Evolutionary conservation across 2,329 filamentous ascomycete species (phyloP).

Genomic region (Alternaria sp.): DNA sequence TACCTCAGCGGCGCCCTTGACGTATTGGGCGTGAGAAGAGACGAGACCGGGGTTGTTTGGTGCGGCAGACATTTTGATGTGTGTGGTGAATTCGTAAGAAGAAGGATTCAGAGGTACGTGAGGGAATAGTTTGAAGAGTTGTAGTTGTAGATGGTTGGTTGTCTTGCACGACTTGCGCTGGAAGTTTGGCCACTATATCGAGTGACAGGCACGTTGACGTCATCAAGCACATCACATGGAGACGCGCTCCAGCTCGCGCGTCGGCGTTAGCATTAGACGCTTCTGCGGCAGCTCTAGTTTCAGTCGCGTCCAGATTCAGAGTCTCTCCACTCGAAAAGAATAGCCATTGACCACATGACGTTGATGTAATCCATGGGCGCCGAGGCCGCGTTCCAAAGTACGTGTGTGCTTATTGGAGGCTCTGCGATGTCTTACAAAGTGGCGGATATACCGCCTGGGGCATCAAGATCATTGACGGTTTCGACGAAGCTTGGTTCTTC

Average conservation of each 20-base stretch:
- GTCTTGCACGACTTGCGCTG: not conserved
- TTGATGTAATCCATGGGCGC: not conserved
- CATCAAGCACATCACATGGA: constrained; percentile 12
- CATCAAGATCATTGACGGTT: not conserved
- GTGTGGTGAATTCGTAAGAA: not conserved
- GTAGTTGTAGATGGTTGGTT: not conserved
- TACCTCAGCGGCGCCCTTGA: constrained; percentile 72
- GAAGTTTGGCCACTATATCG: constrained; percentile 4
- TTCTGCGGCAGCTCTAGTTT: not conserved
- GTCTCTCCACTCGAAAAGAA: not conserved
- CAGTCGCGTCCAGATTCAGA: not conserved
- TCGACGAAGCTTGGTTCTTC: not conserved
- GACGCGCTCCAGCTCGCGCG: constrained; percentile 6
- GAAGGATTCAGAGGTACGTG: not conserved
- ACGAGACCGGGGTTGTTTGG: constrained; percentile 64
- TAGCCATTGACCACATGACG: not conserved
- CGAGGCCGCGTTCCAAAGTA: not conserved
- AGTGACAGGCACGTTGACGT: constrained; percentile 9
- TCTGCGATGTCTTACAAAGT: not conserved
- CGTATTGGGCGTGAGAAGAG: constrained; percentile 69
- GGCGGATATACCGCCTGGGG: not conserved
- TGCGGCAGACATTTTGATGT: constrained; percentile 32
- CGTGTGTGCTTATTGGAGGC: not conserved
- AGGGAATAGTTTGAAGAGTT: not conserved
- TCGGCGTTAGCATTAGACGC: not conserved